Conservation (phyloP, 768 basidiomycete species). For the Cystobasidiopsis lactophilus region DNA sequence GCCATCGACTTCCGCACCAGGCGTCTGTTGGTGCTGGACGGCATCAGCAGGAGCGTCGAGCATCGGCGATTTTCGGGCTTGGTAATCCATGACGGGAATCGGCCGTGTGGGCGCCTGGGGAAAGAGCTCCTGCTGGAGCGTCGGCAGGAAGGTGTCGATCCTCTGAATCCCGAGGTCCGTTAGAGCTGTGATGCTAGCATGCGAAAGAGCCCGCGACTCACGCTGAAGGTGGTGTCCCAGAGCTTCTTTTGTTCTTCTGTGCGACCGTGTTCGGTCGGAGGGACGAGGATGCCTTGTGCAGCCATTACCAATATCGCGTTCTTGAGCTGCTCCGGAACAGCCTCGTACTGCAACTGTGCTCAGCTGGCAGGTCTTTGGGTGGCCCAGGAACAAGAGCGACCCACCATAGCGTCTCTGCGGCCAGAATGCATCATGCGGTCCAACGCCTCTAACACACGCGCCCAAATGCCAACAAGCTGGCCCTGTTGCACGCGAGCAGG, state of each 20-base stretch:
- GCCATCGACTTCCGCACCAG: too few species aligned
- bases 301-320: conserved; percentile 93
- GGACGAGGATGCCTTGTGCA: conserved; percentile 59
- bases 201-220: too few species aligned
- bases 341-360: conserved; percentile 65
- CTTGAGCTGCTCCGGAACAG: conserved; percentile 85
- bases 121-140: conserved; percentile 56
- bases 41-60: too few species aligned
- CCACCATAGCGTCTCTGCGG: conserved; percentile 62
- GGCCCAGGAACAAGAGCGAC: conserved; percentile 20
- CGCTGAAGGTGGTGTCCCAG: conserved; percentile 63
- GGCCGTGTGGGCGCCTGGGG: conserved; percentile 1
- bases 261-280: conserved; percentile 30
- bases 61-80: too few species aligned
- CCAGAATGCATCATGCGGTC: conserved; percentile 74
- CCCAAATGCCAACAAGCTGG: conserved; percentile 44
- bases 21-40: too few species aligned
- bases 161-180: conserved; percentile 22
- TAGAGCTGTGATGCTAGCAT: too few species aligned
- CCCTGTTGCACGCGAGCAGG: not conserved
- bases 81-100: too few species aligned
- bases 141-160: conserved; percentile 75
- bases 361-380: not conserved
- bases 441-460: conserved; percentile 65
- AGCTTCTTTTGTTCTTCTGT: conserved; percentile 36